Percentiles rank a stretch among this genome's conserved stretches.
These are phyloP conservation scores for Crotalaria pallida DNA, from an alignment of 306 rosid genomes.

Conservation along the genomic window DNA sequence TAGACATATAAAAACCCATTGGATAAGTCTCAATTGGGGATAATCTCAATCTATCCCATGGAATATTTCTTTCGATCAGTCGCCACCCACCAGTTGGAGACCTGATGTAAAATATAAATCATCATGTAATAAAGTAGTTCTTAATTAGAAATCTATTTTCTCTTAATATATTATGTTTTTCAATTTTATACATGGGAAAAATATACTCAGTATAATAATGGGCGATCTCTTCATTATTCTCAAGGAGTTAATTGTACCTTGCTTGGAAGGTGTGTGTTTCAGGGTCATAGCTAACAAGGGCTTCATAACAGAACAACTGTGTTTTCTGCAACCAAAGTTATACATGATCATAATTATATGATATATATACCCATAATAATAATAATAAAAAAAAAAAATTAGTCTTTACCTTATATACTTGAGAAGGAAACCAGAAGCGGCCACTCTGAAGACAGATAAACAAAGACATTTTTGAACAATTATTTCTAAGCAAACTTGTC, in stretches of 20 bases:
- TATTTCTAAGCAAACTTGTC: conserved; percentile 20
- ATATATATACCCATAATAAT: too few species aligned
- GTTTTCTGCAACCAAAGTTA: conserved; percentile 6
- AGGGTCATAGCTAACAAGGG: conserved; percentile 50
- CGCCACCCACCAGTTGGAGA: conserved; percentile 47
- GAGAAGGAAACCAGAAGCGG: conserved; percentile 66
- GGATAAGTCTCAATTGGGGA: conserved; percentile 44
- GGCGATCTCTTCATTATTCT: neutral
- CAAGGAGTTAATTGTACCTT: conserved; percentile 34
- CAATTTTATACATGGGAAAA: too few species aligned
- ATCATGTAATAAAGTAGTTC: too few species aligned
- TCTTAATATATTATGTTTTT: too few species aligned
- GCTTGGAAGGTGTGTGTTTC: conserved; percentile 44
- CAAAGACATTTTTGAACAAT: conserved; percentile 46
- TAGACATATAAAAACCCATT: conserved; percentile 34
- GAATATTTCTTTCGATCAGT: conserved; percentile 35
- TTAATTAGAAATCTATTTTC: too few species aligned
- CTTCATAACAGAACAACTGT: conserved; percentile 51
- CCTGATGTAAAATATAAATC: conserved; percentile 31
- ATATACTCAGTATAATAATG: neutral
- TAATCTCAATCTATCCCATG: conserved; percentile 53
- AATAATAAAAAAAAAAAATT: too few species aligned
- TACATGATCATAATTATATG: neutral
- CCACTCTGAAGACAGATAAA: conserved; percentile 60
- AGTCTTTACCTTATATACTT: conserved; percentile 48